phyloP scores from a whole-genome alignment of 2,329 filamentous ascomycete genomes.

The Fusarium mundagurra region DNA sequence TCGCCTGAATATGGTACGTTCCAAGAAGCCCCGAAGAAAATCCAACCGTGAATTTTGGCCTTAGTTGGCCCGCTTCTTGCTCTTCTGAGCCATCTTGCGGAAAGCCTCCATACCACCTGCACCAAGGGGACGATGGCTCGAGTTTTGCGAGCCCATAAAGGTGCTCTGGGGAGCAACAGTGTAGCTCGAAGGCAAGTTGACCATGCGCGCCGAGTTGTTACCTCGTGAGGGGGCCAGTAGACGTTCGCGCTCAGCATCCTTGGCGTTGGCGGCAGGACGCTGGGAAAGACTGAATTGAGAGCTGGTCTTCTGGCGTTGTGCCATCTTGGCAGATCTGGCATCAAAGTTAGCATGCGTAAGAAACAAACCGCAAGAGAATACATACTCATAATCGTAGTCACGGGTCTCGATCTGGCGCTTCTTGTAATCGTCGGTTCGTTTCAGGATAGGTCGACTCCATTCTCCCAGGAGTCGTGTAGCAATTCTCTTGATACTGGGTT shows the following conservation, averaged over 20 bases:
- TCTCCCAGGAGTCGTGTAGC: conserved; percentile 93
- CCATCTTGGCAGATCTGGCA: conserved; percentile 62
- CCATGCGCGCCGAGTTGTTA: conserved; percentile 66
- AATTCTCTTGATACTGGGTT: conserved; percentile 89
- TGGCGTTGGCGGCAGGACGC: conserved; percentile 55
- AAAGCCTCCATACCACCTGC: conserved; percentile 72
- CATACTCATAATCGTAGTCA: conserved; percentile 72
- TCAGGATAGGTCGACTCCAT: conserved; percentile 94
- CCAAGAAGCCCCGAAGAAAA: background rate
- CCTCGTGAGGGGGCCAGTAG: conserved; percentile 65
- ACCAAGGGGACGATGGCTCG: conserved; percentile 69
- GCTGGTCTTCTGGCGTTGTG: conserved; percentile 59
- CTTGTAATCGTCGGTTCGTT: conserved; percentile 93
- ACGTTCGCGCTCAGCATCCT: conserved; percentile 66
- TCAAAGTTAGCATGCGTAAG: conserved; percentile 21
- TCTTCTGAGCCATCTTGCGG: conserved; percentile 72
- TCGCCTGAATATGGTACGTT: background rate
- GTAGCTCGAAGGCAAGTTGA: conserved; percentile 65
- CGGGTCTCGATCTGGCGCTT: conserved; percentile 76
- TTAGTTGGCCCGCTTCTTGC: conserved; percentile 59
- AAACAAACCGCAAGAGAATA: background rate
- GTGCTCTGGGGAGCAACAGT: conserved; percentile 70
- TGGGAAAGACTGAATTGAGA: conserved; percentile 62
- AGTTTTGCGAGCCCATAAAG: conserved; percentile 62
- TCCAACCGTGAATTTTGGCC: background rate